Percentiles rank a stretch among this genome's conserved stretches.
Conservation (phyloP, 257 asterid species). For the Solanum medicagineum region DNA sequence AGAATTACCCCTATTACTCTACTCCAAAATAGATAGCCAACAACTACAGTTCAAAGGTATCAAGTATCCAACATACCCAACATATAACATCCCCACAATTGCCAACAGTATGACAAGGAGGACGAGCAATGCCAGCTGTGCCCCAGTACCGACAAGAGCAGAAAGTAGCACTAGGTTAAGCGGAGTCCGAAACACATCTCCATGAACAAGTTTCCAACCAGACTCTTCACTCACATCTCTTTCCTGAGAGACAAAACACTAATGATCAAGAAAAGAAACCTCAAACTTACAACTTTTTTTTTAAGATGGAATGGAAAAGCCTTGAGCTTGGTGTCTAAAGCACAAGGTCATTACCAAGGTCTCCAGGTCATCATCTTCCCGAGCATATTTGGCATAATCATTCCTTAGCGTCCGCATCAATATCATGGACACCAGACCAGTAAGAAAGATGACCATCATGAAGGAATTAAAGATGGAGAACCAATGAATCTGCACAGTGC, state of each 20-base stretch:
- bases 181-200: conserved; percentile 51
- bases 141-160: conserved; percentile 55
- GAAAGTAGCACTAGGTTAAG: conserved; percentile 32
- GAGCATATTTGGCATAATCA: conserved; percentile 98
- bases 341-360: conserved; percentile 51
- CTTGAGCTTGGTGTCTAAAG: background rate
- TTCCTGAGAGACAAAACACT: conserved; percentile 22
- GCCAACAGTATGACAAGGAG: conserved; percentile 47
- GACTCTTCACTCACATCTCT: conserved; percentile 59
- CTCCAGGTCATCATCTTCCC: conserved; percentile 97
- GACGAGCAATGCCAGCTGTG: conserved; percentile 46
- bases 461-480: conserved; percentile 93
- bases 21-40: background rate
- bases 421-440: conserved; percentile 96
- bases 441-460: conserved; percentile 98
- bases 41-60: background rate
- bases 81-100: conserved; percentile 46
- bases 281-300: background rate
- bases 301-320: background rate
- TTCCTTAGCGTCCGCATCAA: conserved; percentile 91
- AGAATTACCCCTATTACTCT: background rate
- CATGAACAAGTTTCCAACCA: conserved; percentile 67
- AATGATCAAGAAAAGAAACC: background rate
- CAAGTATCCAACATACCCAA: conserved; percentile 35
- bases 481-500: conserved; percentile 81